Percentiles rank a stretch among this genome's conserved stretches.
These are phyloP conservation scores for Zizania latifolia DNA, from an alignment of 176 grass and related monocot genomes.

Conservation along the genomic window DNA sequence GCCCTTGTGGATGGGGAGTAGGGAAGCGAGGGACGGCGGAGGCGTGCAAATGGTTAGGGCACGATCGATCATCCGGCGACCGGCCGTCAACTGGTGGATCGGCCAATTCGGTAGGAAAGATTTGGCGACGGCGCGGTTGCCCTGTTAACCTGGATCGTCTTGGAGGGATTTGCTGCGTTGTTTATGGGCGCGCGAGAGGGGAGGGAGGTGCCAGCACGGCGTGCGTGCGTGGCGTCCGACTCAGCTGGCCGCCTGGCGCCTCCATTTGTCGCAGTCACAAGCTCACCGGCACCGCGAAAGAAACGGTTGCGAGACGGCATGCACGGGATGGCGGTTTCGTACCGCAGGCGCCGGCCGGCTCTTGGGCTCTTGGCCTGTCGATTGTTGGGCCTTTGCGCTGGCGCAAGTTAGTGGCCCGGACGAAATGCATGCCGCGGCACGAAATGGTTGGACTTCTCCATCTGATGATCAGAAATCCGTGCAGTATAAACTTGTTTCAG, in stretches of 20 bases:
- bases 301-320: not conserved
- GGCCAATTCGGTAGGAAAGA: not conserved
- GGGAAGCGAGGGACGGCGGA: not conserved
- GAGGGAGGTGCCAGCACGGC: not conserved
- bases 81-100: not conserved
- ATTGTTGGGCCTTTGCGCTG: not conserved
- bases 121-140: not conserved
- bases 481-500: no score
- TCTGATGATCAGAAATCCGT: no score
- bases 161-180: not conserved
- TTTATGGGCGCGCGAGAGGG: not conserved
- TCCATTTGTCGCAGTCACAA: not conserved
- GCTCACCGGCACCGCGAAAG: no score
- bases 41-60: not conserved
- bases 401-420: no score
- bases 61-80: not conserved
- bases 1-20: no score
- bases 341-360: not conserved
- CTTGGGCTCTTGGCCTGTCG: not conserved
- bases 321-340: not conserved
- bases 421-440: no score
- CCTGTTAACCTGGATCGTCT: not conserved
- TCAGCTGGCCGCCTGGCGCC: not conserved
- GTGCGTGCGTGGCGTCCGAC: not conserved
- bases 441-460: no score